Evolutionary conservation across 495 filamentous ascomycete genomes (phyloP).

Genomic region (Friedmanniomyces simplex): DNA sequence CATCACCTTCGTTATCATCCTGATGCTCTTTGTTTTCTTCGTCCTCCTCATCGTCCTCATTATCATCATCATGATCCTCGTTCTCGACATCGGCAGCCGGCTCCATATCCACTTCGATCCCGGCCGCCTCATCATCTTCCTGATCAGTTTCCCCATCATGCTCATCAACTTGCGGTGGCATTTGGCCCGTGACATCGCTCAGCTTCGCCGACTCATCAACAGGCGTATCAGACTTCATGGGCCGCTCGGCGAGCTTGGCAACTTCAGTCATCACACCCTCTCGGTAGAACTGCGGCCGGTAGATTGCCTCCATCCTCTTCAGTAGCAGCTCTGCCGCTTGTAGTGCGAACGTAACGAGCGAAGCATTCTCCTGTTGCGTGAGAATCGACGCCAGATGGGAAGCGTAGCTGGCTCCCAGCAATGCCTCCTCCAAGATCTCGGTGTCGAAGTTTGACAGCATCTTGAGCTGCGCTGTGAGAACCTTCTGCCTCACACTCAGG

Average conservation of each 20-base stretch:
- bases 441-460: constrained; percentile 94
- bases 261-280: constrained; percentile 96
- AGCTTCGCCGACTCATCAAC: not conserved
- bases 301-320: constrained; percentile 71
- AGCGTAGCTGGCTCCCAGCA: constrained; percentile 91
- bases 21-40: constrained; percentile 51
- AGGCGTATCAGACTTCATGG: constrained; percentile 32
- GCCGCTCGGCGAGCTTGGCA: constrained; percentile 54
- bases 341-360: constrained; percentile 73
- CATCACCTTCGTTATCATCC: constrained; percentile 41
- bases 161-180: constrained; percentile 15
- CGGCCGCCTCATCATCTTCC: constrained; percentile 13
- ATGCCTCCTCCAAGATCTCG: constrained; percentile 70
- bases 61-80: constrained; percentile 39
- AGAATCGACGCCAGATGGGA: constrained; percentile 93
- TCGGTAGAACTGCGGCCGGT: constrained; percentile 92
- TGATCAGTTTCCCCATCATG: constrained; percentile 2
- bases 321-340: constrained; percentile 82
- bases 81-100: constrained; percentile 13
- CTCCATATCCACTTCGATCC: constrained; percentile 15
- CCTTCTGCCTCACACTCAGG: constrained; percentile 92
- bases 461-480: constrained; percentile 87
- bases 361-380: constrained; percentile 87
- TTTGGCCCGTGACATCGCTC: not conserved
- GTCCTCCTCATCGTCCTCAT: constrained; percentile 50